Conservation (phyloP, 1,284 basidiomycete species). For the Cystobasidium slooffiae region DNA sequence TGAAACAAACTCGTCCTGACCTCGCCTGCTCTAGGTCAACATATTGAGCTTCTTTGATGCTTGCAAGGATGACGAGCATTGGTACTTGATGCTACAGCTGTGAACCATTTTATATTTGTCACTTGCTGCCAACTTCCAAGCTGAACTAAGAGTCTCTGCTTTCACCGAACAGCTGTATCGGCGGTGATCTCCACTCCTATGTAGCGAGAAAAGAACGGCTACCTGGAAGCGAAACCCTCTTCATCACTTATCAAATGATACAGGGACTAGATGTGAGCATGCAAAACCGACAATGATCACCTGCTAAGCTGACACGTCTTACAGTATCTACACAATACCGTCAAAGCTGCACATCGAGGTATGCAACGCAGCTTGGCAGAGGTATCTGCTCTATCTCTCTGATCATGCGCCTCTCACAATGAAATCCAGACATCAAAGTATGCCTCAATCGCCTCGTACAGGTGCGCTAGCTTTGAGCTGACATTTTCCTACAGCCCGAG, state of each 20-base stretch:
- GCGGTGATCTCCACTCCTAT: constrained; percentile 31
- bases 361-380: not conserved
- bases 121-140: not conserved
- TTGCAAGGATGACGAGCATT: not conserved
- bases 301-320: not conserved
- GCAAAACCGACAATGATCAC: not conserved
- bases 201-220: constrained; percentile 8
- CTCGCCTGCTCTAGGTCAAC: constrained; percentile 2
- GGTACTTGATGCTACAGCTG: constrained; percentile 31
- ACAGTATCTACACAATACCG: constrained; percentile 33
- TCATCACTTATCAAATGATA: constrained; percentile 21
- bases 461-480: not conserved
- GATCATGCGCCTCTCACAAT: not conserved
- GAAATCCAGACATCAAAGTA: constrained; percentile 33
- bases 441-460: not conserved
- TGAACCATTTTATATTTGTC: not conserved
- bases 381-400: not conserved
- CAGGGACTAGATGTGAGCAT: constrained; percentile 8
- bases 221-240: constrained; percentile 5
- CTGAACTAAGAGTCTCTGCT: not conserved
- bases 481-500: constrained; percentile 9
- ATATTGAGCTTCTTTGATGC: constrained; percentile 18
- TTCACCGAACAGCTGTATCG: not conserved
- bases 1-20: not conserved
- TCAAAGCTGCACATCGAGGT: constrained; percentile 28